These are phyloP conservation scores for Lagerstroemia speciosa DNA, from an alignment of 345 rosid genomes.

Conservation along the genomic window DNA sequence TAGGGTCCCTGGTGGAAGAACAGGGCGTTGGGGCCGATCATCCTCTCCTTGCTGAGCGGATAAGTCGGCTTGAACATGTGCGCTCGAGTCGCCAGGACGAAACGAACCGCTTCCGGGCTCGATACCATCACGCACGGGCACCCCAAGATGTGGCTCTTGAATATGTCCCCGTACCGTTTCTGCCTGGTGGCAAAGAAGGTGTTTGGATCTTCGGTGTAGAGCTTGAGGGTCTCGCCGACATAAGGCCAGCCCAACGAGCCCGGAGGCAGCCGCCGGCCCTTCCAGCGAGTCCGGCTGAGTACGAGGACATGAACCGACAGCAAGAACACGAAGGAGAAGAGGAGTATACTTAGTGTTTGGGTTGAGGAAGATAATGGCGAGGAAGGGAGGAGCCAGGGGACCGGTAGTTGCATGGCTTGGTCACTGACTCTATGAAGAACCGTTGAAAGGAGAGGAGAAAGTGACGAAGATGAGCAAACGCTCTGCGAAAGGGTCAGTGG, in stretches of 20 bases:
- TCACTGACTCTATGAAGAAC: background rate
- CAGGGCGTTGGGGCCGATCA: constrained; percentile 78
- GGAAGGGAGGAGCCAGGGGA: background rate
- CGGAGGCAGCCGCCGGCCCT: constrained; percentile 50
- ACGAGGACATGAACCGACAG: constrained; percentile 11
- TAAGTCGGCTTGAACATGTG: constrained; percentile 84
- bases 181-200: constrained; percentile 68
- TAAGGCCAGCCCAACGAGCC: constrained; percentile 99
- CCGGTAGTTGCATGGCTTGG: background rate
- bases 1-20: constrained; percentile 85
- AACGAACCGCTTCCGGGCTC: constrained; percentile 74
- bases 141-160: constrained; percentile 86
- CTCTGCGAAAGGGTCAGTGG: background rate
- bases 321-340: background rate
- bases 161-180: constrained; percentile 79
- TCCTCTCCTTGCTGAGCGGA: constrained; percentile 82
- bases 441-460: too few species aligned
- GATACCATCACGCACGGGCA: constrained; percentile 97
- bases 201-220: constrained; percentile 76
- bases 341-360: constrained; percentile 2
- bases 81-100: constrained; percentile 57
- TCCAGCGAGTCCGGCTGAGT: constrained; percentile 33
- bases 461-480: background rate
- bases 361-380: background rate
- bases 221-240: constrained; percentile 80